A percentile compares a stretch with the other conserved stretches of the same genome.
Evolutionary conservation across 805 yeast genomes (phyloP).

Genomic region (Candida gorgasii): DNA sequence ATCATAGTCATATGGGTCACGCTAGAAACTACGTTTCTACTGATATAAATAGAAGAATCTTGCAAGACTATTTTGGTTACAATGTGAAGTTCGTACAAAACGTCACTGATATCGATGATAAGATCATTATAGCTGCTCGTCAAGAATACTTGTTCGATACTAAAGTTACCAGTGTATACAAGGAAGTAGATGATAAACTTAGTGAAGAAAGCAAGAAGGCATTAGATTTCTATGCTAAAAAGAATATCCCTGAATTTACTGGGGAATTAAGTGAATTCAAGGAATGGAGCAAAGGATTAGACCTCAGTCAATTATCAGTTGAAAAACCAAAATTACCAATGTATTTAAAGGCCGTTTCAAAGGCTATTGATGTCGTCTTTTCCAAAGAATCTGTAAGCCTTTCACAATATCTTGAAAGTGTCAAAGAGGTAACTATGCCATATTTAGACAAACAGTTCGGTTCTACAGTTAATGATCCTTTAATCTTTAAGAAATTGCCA

Average conservation of each 20-base stretch:
- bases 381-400: constrained; percentile 20
- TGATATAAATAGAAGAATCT: constrained; percentile 86
- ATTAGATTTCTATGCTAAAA: constrained; percentile 49
- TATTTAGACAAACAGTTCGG: constrained; percentile 73
- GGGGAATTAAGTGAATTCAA: constrained; percentile 35
- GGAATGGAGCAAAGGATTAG: constrained; percentile 52
- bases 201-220: constrained; percentile 41
- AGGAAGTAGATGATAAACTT: constrained; percentile 35
- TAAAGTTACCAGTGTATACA: constrained; percentile 37
- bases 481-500: constrained; percentile 77
- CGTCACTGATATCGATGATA: constrained; percentile 98
- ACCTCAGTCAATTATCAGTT: constrained; percentile 50
- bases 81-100: constrained; percentile 88
- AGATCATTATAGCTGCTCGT: constrained; percentile 92
- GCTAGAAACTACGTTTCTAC: constrained; percentile 95
- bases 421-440: constrained; percentile 79
- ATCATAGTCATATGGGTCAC: constrained; percentile 96
- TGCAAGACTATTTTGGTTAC: constrained; percentile 91
- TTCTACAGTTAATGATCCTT: constrained; percentile 77
- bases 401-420: constrained; percentile 44
- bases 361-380: constrained; percentile 50
- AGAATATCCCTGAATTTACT: constrained; percentile 52
- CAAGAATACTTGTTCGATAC: constrained; percentile 78
- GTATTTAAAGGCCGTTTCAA: constrained; percentile 65
- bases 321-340: constrained; percentile 83